A percentile compares a stretch with the other conserved stretches of the same genome.
These are phyloP conservation scores for Lumnitzera racemosa DNA, from an alignment of 345 rosid species.

Conservation along the genomic window DNA sequence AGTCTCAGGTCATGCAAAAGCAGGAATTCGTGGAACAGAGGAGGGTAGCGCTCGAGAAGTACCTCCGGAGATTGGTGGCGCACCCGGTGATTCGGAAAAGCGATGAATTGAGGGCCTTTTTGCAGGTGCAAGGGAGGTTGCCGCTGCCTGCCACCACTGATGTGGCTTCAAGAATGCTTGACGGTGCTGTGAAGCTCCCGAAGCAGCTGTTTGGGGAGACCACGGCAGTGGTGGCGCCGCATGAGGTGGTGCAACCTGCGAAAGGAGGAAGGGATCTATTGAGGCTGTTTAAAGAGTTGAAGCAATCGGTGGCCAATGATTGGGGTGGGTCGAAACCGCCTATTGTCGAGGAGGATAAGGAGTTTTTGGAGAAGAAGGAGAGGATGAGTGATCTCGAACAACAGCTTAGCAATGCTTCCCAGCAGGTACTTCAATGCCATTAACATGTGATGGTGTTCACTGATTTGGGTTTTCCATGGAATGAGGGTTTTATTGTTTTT, in stretches of 20 bases:
- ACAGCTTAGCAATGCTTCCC: slow-evolving; percentile 85
- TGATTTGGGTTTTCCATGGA: not conserved
- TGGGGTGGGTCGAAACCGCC: slow-evolving; percentile 82
- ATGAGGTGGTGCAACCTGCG: slow-evolving; percentile 83
- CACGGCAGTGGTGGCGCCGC: slow-evolving; percentile 33
- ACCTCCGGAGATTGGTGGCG: slow-evolving; percentile 53
- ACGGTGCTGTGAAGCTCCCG: slow-evolving; percentile 80
- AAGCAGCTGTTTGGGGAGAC: slow-evolving; percentile 83
- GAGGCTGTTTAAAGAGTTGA: slow-evolving; percentile 88
- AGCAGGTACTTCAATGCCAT: slow-evolving; percentile 41
- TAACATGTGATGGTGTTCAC: not conserved
- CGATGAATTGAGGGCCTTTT: slow-evolving; percentile 74
- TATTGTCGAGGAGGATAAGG: slow-evolving; percentile 88
- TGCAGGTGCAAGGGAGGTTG: slow-evolving; percentile 74
- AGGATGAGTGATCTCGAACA: slow-evolving; percentile 78
- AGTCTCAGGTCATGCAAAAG: slow-evolving; percentile 95
- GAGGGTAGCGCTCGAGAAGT: slow-evolving; percentile 81
- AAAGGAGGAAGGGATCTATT: slow-evolving; percentile 84
- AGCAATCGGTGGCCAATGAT: slow-evolving; percentile 76
- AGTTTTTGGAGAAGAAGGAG: slow-evolving; percentile 76
- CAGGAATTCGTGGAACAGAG: slow-evolving; percentile 96
- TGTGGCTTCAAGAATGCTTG: slow-evolving; percentile 92
- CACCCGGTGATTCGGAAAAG: slow-evolving; percentile 78
- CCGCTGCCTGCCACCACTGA: slow-evolving; percentile 59
- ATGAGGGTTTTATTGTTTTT: not conserved